Conservation (phyloP, 306 rosid species). For the Trichosanthes truncata region DNA sequence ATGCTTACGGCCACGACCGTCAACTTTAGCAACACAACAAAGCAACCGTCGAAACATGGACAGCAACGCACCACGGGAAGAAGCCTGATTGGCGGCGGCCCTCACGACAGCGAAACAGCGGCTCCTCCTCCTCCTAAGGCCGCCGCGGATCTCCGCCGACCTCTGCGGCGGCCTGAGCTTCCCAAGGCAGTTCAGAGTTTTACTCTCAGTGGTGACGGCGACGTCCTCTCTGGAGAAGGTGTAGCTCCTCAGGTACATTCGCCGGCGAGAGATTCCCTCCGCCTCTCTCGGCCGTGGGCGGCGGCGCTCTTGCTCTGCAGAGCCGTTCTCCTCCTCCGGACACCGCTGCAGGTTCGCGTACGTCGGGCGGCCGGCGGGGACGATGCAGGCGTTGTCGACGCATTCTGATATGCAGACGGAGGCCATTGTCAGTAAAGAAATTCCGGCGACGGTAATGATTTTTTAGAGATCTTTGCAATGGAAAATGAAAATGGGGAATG, state of each 20-base stretch:
- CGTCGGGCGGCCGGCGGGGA: neutral
- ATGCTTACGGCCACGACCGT: neutral
- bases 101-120: neutral
- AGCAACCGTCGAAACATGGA: neutral
- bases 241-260: conserved; percentile 11
- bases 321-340: neutral
- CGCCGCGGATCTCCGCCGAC: neutral
- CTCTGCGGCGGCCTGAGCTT: neutral
- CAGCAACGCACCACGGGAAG: neutral
- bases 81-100: neutral
- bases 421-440: neutral
- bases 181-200: neutral
- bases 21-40: neutral
- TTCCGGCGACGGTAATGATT: neutral
- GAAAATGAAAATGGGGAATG: neutral
- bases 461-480: neutral
- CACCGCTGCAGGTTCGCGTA: neutral
- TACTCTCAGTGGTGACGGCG: neutral
- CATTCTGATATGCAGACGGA: conserved; percentile 10
- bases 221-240: conserved; percentile 6
- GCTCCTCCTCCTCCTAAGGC: neutral
- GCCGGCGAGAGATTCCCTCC: conserved; percentile 3
- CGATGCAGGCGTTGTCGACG: neutral
- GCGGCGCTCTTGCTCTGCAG: neutral
- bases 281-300: neutral